Evolutionary conservation across 352 stramenopile genomes (phyloP).

Genomic region (Phytophthora ohioensis): DNA sequence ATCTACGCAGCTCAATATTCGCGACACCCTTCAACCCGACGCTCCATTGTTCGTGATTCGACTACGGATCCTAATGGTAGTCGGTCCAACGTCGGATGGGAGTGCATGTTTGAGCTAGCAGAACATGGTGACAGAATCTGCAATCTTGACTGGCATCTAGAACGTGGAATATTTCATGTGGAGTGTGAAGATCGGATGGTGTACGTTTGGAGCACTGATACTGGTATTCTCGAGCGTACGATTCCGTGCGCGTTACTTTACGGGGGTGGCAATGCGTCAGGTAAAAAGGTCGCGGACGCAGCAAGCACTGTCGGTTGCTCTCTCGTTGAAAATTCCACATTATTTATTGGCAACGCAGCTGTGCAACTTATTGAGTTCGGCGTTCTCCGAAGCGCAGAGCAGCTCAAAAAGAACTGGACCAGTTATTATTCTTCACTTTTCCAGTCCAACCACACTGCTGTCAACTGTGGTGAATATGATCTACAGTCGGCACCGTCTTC

Average conservation of each 20-base stretch:
- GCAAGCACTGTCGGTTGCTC: conserved; percentile 1
- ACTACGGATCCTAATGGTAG: neutral
- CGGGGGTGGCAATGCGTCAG: conserved; percentile 48
- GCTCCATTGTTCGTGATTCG: conserved; percentile 16
- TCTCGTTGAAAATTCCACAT: conserved; percentile 58
- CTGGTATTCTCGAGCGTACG: conserved; percentile 76
- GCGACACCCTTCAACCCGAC: conserved; percentile 38
- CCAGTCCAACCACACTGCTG: neutral
- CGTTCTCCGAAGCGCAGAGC: conserved; percentile 69
- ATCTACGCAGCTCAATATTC: conserved; percentile 70
- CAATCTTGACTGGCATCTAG: conserved; percentile 68
- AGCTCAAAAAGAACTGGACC: conserved; percentile 78
- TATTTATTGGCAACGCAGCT: conserved; percentile 60
- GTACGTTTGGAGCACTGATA: conserved; percentile 83
- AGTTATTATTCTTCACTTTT: conserved; percentile 60
- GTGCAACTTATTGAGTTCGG: conserved; percentile 74
- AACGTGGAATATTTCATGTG: conserved; percentile 64
- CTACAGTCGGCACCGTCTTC: conserved; percentile 30
- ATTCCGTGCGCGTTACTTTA: conserved; percentile 65
- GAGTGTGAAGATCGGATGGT: conserved; percentile 82
- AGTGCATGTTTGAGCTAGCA: conserved; percentile 69
- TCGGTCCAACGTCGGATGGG: conserved; percentile 50
- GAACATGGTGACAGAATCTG: conserved; percentile 66
- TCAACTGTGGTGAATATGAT: neutral
- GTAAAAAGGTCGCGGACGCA: conserved; percentile 15